A percentile compares a stretch with the other conserved stretches of the same genome.
These are phyloP conservation scores for Anethum foeniculum DNA, from an alignment of 140 eudicot genomes.

Conservation along the genomic window DNA sequence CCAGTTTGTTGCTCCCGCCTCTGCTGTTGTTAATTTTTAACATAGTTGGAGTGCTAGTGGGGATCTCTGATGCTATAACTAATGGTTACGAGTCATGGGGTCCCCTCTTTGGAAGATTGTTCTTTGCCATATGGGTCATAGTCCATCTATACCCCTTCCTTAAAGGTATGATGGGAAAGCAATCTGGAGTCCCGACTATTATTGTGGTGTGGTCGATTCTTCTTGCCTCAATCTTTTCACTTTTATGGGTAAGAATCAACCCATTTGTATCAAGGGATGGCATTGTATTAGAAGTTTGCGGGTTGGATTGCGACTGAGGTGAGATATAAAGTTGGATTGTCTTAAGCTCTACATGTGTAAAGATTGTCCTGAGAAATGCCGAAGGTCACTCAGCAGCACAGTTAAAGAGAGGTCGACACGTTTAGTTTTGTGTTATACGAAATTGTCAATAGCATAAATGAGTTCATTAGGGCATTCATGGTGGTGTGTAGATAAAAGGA, in stretches of 20 bases:
- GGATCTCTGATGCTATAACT: conserved; percentile 79
- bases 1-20: conserved; percentile 73
- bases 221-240: conserved; percentile 81
- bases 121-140: conserved; percentile 91
- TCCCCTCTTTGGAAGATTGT: conserved; percentile 70
- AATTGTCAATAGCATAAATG: neutral
- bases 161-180: conserved; percentile 94
- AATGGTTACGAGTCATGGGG: conserved; percentile 98
- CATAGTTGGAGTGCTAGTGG: conserved; percentile 73
- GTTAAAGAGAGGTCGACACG: neutral
- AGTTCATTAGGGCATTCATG: conserved; percentile 16
- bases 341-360: neutral
- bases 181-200: conserved; percentile 68
- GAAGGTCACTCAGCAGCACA: neutral
- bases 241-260: conserved; percentile 83
- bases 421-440: neutral
- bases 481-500: conserved; percentile 52
- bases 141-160: conserved; percentile 95
- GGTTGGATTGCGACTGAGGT: conserved; percentile 78
- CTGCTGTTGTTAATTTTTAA: conserved; percentile 64
- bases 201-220: conserved; percentile 86
- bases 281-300: conserved; percentile 78
- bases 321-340: neutral
- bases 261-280: conserved; percentile 66
- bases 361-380: neutral